A percentile compares a stretch with the other conserved stretches of the same genome.
Conservation (phyloP, 306 rosid species). For the Rubus parviflorus region DNA sequence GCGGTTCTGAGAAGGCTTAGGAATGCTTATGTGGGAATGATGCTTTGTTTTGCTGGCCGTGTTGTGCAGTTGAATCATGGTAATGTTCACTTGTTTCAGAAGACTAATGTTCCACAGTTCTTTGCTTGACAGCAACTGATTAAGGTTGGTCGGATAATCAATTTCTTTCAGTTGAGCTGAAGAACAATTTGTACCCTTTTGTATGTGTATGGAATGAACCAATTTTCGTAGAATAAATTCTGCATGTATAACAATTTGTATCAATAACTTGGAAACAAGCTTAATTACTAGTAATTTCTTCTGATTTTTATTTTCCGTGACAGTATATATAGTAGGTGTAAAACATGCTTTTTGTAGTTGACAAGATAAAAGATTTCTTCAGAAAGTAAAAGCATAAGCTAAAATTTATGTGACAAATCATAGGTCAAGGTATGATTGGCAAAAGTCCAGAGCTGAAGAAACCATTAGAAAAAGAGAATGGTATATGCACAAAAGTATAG, state of each 20-base stretch:
- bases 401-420: not conserved
- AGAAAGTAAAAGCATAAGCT: not conserved
- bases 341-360: not conserved
- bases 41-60: slow-evolving; percentile 55
- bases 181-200: not conserved
- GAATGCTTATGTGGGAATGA: slow-evolving; percentile 52
- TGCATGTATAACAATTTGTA: not conserved
- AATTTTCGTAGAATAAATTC: not conserved
- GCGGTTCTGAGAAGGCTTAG: slow-evolving; percentile 40
- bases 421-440: not conserved
- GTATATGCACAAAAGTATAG: not conserved
- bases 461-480: not conserved
- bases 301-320: not conserved
- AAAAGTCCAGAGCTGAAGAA: not conserved
- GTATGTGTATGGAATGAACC: not conserved
- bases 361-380: not conserved
- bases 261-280: not conserved
- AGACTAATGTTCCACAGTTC: slow-evolving; percentile 26
- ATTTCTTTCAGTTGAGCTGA: not conserved
- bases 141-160: slow-evolving; percentile 7
- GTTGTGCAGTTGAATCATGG: slow-evolving; percentile 41
- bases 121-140: slow-evolving; percentile 13
- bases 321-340: not conserved
- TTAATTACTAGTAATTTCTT: not conserved
- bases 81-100: slow-evolving; percentile 30